A percentile compares a stretch with the other conserved stretches of the same genome.
These are phyloP conservation scores for Claviceps humidiphila DNA, from an alignment of 2,329 filamentous ascomycete species.

Conservation along the genomic window DNA sequence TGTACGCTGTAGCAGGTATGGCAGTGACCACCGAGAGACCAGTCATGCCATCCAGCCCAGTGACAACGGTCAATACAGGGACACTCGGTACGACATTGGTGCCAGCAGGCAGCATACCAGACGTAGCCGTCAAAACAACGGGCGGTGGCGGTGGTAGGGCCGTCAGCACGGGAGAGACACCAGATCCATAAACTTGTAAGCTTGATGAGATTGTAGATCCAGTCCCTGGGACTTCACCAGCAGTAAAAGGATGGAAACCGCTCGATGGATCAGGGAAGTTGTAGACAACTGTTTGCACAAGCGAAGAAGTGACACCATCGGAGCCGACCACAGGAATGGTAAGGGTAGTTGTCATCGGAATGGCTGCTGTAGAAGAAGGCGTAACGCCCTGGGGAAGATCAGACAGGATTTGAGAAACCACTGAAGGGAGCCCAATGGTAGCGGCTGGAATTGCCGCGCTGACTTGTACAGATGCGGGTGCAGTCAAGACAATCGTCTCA, in stretches of 20 bases:
- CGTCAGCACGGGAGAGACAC: background rate
- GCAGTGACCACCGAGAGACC: conserved; percentile 10
- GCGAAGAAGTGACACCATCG: conserved; percentile 18
- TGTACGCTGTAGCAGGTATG: conserved; percentile 9
- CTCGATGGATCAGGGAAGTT: conserved; percentile 11
- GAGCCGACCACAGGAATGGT: conserved; percentile 19
- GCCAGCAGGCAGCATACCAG: conserved; percentile 9
- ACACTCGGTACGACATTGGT: conserved; percentile 13
- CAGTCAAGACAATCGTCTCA: conserved; percentile 14
- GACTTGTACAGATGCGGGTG: conserved; percentile 1
- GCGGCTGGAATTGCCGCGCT: conserved; percentile 7
- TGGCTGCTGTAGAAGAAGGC: conserved; percentile 5
- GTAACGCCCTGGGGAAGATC: conserved; percentile 11
- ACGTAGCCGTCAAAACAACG: conserved; percentile 10
- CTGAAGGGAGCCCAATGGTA: conserved; percentile 9
- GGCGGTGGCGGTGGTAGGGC: conserved; percentile 5
- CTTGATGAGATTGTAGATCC: conserved; percentile 9
- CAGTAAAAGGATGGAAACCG: conserved; percentile 7
- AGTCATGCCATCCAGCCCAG: conserved; percentile 11
- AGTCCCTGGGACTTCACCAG: conserved; percentile 3
- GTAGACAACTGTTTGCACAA: conserved; percentile 20
- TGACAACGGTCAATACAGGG: conserved; percentile 13
- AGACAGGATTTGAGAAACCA: conserved; percentile 9
- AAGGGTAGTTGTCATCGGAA: conserved; percentile 15
- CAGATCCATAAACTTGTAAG: conserved; percentile 16